Percentiles rank a stretch among this genome's conserved stretches.
Conservation (phyloP, 2,329 filamentous ascomycete species). For the Colletotrichum sp. region DNA sequence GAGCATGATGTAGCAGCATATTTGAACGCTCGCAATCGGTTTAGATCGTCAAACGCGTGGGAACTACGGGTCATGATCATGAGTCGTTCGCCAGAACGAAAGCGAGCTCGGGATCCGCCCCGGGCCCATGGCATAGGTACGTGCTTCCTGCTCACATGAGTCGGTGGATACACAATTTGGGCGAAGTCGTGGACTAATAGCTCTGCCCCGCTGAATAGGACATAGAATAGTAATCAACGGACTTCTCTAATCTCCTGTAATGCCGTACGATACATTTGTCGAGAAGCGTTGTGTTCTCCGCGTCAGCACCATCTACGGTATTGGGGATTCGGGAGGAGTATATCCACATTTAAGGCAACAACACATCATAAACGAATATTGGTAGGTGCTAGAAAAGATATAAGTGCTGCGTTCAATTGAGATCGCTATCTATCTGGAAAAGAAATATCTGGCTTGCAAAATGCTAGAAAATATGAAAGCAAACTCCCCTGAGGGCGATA, state of each 20-base stretch:
- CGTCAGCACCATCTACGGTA: neutral
- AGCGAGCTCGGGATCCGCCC: neutral
- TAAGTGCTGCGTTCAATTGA: neutral
- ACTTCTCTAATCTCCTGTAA: neutral
- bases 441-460: neutral
- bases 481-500: neutral
- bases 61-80: neutral
- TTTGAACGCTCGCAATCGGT: neutral
- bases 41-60: neutral
- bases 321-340: neutral
- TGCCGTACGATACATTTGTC: neutral
- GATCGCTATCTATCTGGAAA: neutral
- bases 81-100: neutral
- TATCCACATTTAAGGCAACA: neutral
- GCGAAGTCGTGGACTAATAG: neutral
- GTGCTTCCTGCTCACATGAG: neutral
- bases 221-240: neutral
- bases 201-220: neutral
- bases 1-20: neutral
- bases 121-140: neutral
- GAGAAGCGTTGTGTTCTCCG: neutral
- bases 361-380: neutral
- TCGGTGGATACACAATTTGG: neutral
- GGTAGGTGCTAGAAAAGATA: neutral
- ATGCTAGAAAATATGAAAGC: neutral